phyloP scores from a whole-genome alignment of 495 filamentous ascomycete species.

The Hypoxylon trugodes region DNA sequence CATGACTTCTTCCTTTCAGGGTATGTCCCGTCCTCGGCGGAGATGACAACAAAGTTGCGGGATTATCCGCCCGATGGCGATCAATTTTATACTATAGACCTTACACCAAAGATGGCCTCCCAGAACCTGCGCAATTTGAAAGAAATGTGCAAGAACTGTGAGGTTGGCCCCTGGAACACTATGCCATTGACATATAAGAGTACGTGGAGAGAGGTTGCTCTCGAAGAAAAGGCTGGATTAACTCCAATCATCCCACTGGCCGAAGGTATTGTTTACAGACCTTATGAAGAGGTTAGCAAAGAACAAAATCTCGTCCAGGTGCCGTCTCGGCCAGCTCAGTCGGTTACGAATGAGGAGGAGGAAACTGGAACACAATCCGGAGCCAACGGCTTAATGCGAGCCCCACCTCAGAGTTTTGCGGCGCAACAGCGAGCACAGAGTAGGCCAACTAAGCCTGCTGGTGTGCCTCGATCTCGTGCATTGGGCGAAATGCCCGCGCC shows the following conservation, averaged over 20 bases:
- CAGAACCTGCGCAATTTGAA: slow-evolving; percentile 49
- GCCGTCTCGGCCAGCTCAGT: slow-evolving; percentile 36
- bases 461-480: slow-evolving; percentile 35
- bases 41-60: slow-evolving; percentile 60
- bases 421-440: slow-evolving; percentile 64
- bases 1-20: slow-evolving; percentile 80
- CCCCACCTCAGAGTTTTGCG: slow-evolving; percentile 64
- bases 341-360: slow-evolving; percentile 34
- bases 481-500: slow-evolving; percentile 34
- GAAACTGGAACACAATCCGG: slow-evolving; percentile 47
- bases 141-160: slow-evolving; percentile 54
- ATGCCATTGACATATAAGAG: slow-evolving; percentile 59
- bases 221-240: slow-evolving; percentile 74
- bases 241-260: slow-evolving; percentile 75
- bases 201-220: slow-evolving; percentile 72
- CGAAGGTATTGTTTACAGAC: slow-evolving; percentile 72
- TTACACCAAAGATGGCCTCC: slow-evolving; percentile 34
- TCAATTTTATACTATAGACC: slow-evolving; percentile 51
- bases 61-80: slow-evolving; percentile 55
- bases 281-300: slow-evolving; percentile 55
- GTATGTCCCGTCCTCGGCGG: slow-evolving; percentile 60
- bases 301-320: slow-evolving; percentile 40
- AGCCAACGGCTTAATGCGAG: slow-evolving; percentile 49
- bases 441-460: slow-evolving; percentile 43
- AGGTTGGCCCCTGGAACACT: slow-evolving; percentile 59